Evolutionary conservation across 768 basidiomycete genomes (phyloP), one percentile per base, ranked within the genome.

Genomic region (Cystofilobasidium bisporidii): DNA sequence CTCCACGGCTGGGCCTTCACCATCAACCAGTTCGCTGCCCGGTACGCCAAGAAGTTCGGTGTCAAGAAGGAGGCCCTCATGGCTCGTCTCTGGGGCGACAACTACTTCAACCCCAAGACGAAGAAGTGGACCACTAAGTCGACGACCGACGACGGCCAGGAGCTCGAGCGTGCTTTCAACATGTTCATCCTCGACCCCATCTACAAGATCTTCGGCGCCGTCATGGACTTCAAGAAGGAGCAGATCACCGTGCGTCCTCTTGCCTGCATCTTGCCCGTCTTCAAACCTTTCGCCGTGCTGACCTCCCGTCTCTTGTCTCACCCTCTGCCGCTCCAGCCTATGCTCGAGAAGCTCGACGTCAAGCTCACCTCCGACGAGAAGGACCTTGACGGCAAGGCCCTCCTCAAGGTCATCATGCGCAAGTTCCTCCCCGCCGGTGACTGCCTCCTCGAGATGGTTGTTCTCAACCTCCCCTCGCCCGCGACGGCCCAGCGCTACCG

Each of bases 211-310:
- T 99, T 99, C 81, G 92, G 94, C 73, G 87, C 87, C 73, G 89
- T 96, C 79, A 97, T 97, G 92, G 94, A 98, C 83, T 93, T 87
- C 85, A 94, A 98, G 83, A 98, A 94, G 83, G 93, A 94, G 56
- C 79, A 83, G 69, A 84, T 90, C 71, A 79, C 74, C 62, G 80
- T 64, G 26, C n/a, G 63, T 64, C 45, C 22, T 30, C 18, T 3
- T n/a, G n/a, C 32, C 57, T 26, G 32, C 17, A 5, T 14, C 57
- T 38, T 22, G n/a, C 18, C 47, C 30, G 47, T 32, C 11, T 15
- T 6, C 32, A 20, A 30, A 48, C 47, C 9, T 20, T n/a, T 22
- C 20, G 6, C 11, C 10, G 22, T 11, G 30, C 43, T 17, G 41
- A 18, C 43, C 41, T 28, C 11, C 20, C 18, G 3, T 24, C 17